Evolutionary conservation across 257 asterid genomes (phyloP), one percentile per base, ranked within the genome.

Genomic region (Scutellaria minor): DNA sequence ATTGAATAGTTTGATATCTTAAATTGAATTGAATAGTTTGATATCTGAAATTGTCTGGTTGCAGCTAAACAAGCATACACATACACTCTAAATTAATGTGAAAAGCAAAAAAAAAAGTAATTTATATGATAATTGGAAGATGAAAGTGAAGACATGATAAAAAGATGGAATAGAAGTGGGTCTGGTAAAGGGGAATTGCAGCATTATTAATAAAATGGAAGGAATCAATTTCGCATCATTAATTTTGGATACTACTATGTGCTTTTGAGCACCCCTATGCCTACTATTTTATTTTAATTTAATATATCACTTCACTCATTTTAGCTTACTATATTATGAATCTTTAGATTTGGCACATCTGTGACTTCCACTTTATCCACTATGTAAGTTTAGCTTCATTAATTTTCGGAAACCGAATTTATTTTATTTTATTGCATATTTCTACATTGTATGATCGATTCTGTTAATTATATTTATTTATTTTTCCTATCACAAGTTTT

Each of bases 151-250:
- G 37, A 31, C 37, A 31, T 31, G 37, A 31, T 31, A 31, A 13
- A 31, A 58, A 58, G 45, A 27, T 57, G 20, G 45, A 31, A 10
- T 6, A 27, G 64, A 31, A 37, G 37, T 4, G 44, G 44, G 44
- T 57, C 6, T 4, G 5, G 35, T 9, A 56, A 6, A 55, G 39
- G 52, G 7, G 10, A 44, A 70, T 13, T 58, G 9, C 40, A n/a
- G 20, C 57, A 15, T 71, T 46, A 35, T 45, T 18, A 53, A 11
- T 11, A 58, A 13, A 59, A 52, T 31, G 46, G 48, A 51, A 39
- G 58, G 58, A 47, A 74, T 81, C 72, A 41, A 74, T 70, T 44
- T 70, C 7, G 57, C 80, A 83, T 80, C 81, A 76, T 82, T 80
- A 67, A 70, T 6, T 76, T 77, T 60, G 46, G 79, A 73, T 78